Evolutionary conservation across 164 flowering plant species (phyloP).

Genomic region (Piper longum): DNA sequence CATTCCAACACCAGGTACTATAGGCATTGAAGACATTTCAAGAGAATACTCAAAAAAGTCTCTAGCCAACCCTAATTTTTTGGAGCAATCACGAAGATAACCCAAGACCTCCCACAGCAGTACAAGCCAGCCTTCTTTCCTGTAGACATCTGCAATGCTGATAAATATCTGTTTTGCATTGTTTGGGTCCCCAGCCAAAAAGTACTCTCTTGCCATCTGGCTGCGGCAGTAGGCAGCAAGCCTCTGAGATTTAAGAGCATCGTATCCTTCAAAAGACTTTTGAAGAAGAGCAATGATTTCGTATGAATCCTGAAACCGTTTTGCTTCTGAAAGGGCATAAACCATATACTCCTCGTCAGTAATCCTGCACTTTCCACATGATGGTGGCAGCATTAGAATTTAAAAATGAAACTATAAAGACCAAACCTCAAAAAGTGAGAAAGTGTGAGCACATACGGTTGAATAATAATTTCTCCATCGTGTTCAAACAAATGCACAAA

Average conservation of each 20-base stretch:
- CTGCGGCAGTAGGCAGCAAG: conserved; percentile 60
- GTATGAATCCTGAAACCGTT: conserved; percentile 73
- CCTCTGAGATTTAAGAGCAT: conserved; percentile 39
- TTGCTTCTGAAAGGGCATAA: conserved; percentile 64
- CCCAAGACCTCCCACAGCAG: conserved; percentile 89
- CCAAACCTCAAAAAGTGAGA: neutral
- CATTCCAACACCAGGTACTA: conserved; percentile 19
- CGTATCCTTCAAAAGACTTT: conserved; percentile 57
- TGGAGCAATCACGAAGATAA: conserved; percentile 77
- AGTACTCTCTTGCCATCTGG: conserved; percentile 74
- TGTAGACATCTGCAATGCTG: conserved; percentile 43
- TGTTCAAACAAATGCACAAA: conserved; percentile 62
- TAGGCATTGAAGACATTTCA: conserved; percentile 95
- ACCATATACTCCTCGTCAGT: conserved; percentile 68
- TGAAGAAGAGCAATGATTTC: conserved; percentile 85
- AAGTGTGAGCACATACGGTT: conserved; percentile 39
- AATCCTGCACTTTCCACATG: conserved; percentile 38
- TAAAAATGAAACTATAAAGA: neutral
- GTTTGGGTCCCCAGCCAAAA: conserved; percentile 32
- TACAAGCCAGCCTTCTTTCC: conserved; percentile 83
- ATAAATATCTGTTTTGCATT: conserved; percentile 64
- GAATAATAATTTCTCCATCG: conserved; percentile 41
- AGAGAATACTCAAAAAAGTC: conserved; percentile 84
- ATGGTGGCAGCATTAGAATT: conserved; percentile 7
- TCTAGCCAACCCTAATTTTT: conserved; percentile 33